phyloP scores from a whole-genome alignment of 2,329 filamentous ascomycete genomes.

The Cadophora sp. region DNA sequence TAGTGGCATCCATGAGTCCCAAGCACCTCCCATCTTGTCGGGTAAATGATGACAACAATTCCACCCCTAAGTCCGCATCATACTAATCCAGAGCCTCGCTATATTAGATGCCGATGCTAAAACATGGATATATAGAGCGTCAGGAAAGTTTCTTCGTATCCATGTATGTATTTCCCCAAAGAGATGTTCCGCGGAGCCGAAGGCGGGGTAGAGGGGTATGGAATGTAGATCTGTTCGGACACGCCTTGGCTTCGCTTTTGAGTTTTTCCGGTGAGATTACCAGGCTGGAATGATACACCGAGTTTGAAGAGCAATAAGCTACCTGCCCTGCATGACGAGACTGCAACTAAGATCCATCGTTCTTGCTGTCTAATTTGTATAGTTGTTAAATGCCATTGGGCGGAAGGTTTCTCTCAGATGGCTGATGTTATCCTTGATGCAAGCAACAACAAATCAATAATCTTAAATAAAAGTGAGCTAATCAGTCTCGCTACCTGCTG shows the following conservation, averaged over 20 bases:
- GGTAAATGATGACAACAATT: no score
- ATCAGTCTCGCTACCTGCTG: no score
- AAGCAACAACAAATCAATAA: no score
- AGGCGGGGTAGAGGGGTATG: constrained; percentile 4
- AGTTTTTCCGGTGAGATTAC: not conserved
- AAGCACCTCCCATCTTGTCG: no score
- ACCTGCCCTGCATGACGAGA: not conserved
- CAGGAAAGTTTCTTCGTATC: not conserved
- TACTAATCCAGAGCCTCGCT: not conserved
- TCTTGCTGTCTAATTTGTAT: no score
- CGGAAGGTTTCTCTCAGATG: no score
- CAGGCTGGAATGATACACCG: constrained; percentile 2
- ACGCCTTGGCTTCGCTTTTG: not conserved
- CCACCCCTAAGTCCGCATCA: no score
- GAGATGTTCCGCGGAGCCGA: not conserved
- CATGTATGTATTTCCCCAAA: not conserved
- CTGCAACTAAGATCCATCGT: no score
- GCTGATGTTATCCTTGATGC: no score
- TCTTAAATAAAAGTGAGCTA: no score
- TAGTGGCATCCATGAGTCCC: not conserved
- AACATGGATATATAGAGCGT: not conserved
- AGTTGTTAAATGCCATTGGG: no score
- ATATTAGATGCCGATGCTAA: not conserved
- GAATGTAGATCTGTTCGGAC: not conserved
- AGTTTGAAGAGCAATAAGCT: not conserved